Percentiles rank a stretch among this genome's conserved stretches.
Evolutionary conservation across 352 stramenopile genomes (phyloP).

Genomic region (Phytophthora litchii): DNA sequence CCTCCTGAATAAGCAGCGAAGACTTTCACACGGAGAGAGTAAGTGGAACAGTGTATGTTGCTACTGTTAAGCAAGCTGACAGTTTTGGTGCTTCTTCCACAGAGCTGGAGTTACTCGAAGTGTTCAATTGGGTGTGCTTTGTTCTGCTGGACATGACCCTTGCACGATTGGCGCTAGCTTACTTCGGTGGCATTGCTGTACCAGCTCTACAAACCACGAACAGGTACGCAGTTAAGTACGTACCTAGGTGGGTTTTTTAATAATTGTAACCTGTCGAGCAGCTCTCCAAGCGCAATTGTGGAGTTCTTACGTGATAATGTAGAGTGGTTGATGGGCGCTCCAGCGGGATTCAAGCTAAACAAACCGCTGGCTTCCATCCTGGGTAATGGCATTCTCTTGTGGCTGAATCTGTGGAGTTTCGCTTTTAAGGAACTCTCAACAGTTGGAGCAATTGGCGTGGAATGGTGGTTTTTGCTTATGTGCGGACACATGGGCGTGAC

Average conservation of each 20-base stretch:
- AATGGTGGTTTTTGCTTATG: constrained; percentile 14
- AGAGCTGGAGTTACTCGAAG: constrained; percentile 38
- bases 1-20: constrained; percentile 18
- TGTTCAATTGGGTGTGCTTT: constrained; percentile 44
- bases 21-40: constrained; percentile 45
- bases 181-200: constrained; percentile 12
- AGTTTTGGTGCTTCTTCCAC: neutral
- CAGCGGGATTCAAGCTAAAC: constrained; percentile 91
- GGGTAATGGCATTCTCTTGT: constrained; percentile 81
- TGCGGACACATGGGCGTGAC: constrained; percentile 60
- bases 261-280: constrained; percentile 5
- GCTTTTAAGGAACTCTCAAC: constrained; percentile 37
- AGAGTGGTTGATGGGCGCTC: constrained; percentile 76
- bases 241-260: too few relatives aligned
- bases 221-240: constrained; percentile 17
- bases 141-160: constrained; percentile 38
- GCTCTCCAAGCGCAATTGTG: constrained; percentile 44
- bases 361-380: constrained; percentile 87
- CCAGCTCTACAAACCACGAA: constrained; percentile 12
- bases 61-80: neutral
- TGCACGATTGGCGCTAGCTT: constrained; percentile 23
- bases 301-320: constrained; percentile 59
- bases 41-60: neutral
- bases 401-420: constrained; percentile 80
- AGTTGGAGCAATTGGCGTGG: neutral